Base-by-base conservation (phyloP, 805 yeast genomes). In the Hanseniaspora thailandica region DNA sequence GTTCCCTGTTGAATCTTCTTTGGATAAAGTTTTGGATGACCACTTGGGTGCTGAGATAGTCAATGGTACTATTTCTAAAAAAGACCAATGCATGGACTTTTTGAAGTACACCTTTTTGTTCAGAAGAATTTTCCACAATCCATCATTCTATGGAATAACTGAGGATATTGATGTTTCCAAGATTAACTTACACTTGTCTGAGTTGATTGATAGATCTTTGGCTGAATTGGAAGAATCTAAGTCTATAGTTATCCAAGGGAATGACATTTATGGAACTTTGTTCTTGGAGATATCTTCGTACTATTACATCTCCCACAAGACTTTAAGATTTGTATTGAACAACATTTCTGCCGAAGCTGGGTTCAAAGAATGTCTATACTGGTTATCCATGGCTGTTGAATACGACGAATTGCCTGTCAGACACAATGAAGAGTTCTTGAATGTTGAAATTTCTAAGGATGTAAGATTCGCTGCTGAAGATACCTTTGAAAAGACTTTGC, bases 41-140 rank as follows among this genome's bases (percentile, higher is more conserved):
- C 93, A 90, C 61, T 73, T 93, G 62, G 94, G 94, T 68, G 99
- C 99, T 0, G 99, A 93, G 66, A 87, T 94, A 30, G 81, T 96
- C 0, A 70, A 93, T 20, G 98, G 98, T 0, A 86, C 95, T 0
- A 96, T 93, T 4, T 84, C 95, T 1, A 87, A 80, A 57, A 80
- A 89, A 31, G 95, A 86, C 43, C 97, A 93, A 66, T 98, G 93
- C 43, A 82, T 93, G 2, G 87, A 84, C 56, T 93, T 97, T 94
- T 74, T 93, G 23, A 96, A 97, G 13, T 93, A 93, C 66, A 93
- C 98, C 0, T 93, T 93, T 62, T 73, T 93, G 75, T 83, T 81
- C 68, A 95, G 93, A 19, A 74, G 99, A 57, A 93, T 93, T 88
- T 80, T 86, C 55, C 87, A 87, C 62, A 90, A 88, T 58, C 98